Conservation (phyloP, 2,329 filamentous ascomycete genomes). For the Fusarium mangiferae region DNA sequence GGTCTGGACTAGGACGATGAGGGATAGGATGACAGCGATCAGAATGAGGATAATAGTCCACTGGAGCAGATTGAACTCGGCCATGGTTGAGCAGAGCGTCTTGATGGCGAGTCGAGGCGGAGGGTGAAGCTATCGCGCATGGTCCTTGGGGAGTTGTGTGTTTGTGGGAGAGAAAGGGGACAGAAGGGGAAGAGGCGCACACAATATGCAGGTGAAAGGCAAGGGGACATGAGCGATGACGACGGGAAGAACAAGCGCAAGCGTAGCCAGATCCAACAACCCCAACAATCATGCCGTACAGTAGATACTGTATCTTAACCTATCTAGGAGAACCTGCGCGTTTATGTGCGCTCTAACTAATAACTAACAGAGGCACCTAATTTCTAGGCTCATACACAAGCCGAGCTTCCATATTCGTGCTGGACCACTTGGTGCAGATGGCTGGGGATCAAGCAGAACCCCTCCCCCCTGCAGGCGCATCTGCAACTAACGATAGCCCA, state of each 20-base stretch:
- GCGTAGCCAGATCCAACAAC: conserved; percentile 35
- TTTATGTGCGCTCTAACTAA: conserved; percentile 36
- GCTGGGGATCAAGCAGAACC: conserved; percentile 38
- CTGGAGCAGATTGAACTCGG: conserved; percentile 61
- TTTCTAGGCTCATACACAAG: conserved; percentile 29
- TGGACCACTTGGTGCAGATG: conserved; percentile 42
- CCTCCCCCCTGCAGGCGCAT: conserved; percentile 34
- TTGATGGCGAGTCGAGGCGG: conserved; percentile 41
- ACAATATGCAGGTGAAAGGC: conserved; percentile 26
- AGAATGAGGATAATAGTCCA: conserved; percentile 68
- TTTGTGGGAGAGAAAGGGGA: conserved; percentile 31
- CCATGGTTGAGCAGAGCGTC: conserved; percentile 55
- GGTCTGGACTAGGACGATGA: conserved; percentile 65
- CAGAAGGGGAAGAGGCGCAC: conserved; percentile 34
- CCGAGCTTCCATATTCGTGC: conserved; percentile 39
- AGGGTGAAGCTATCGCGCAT: conserved; percentile 45
- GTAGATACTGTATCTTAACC: background rate
- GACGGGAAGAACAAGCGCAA: conserved; percentile 27
- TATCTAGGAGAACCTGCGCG: background rate
- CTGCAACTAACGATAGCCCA: conserved; percentile 39
- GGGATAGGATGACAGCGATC: conserved; percentile 66
- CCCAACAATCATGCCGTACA: background rate
- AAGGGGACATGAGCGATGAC: conserved; percentile 37
- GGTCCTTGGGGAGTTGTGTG: conserved; percentile 31
- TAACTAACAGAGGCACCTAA: conserved; percentile 12